Evolutionary conservation across 1,284 basidiomycete species (phyloP).

Genomic region (Clitocybe nebularis): DNA sequence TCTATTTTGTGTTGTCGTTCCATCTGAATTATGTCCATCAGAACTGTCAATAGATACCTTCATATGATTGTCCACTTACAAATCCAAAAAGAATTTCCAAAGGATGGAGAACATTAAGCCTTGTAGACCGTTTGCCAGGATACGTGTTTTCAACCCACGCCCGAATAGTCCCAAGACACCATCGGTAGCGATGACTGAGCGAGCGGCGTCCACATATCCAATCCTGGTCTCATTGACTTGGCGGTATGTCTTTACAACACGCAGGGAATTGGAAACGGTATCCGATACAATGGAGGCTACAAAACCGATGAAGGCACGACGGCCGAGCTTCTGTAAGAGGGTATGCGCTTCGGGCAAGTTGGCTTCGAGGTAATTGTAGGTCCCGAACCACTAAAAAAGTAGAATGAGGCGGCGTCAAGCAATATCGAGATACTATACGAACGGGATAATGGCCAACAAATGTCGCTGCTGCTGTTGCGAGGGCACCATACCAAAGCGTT

Average conservation of each 20-base stretch:
- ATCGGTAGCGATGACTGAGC: slow-evolving; percentile 61
- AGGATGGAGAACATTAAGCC: slow-evolving; percentile 81
- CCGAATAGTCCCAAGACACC: slow-evolving; percentile 71
- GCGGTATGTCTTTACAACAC: slow-evolving; percentile 91
- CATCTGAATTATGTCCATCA: slow-evolving; percentile 1
- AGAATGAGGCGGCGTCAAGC: background rate
- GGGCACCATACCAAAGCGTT: slow-evolving; percentile 82
- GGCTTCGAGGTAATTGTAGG: slow-evolving; percentile 77
- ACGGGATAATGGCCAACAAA: slow-evolving; percentile 89
- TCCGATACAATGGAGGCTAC: slow-evolving; percentile 79
- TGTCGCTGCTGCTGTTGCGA: slow-evolving; percentile 86
- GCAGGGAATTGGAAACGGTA: slow-evolving; percentile 78
- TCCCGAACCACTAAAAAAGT: slow-evolving; percentile 60
- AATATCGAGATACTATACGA: slow-evolving; percentile 17
- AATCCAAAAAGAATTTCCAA: slow-evolving; percentile 82
- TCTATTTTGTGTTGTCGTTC: slow-evolving; percentile 9
- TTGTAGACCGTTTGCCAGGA: slow-evolving; percentile 83
- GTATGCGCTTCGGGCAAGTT: slow-evolving; percentile 57
- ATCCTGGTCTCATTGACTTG: slow-evolving; percentile 81
- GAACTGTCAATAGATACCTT: too few species aligned
- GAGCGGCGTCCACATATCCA: slow-evolving; percentile 68
- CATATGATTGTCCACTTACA: slow-evolving; percentile 69
- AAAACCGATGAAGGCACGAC: slow-evolving; percentile 88
- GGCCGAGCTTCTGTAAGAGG: slow-evolving; percentile 54
- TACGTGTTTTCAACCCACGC: slow-evolving; percentile 78